Percentiles rank a stretch among this genome's conserved stretches.
Evolutionary conservation across 106 monocot species (phyloP).

Genomic region (Acorus calamus): DNA sequence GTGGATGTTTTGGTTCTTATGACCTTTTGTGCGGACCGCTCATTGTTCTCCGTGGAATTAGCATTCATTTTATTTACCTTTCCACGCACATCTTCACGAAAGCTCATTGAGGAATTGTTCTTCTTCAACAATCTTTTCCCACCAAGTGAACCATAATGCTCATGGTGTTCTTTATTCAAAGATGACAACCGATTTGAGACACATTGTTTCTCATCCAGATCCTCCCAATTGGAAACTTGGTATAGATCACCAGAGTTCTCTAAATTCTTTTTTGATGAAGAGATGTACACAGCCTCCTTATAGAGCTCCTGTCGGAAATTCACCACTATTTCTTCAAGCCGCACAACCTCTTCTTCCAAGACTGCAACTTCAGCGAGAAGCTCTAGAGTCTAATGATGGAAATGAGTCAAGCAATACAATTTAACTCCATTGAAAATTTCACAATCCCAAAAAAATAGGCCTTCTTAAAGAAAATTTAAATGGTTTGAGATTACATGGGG

Average conservation of each 20-base stretch:
- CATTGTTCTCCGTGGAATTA: conserved; percentile 21
- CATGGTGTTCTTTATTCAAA: conserved; percentile 6
- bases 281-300: conserved; percentile 61
- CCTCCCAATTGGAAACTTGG: no score
- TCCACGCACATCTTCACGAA: conserved; percentile 19
- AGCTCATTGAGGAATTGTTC: conserved; percentile 3
- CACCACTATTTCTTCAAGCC: conserved; percentile 87
- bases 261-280: no score
- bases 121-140: conserved; percentile 19
- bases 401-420: no score
- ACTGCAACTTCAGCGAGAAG: conserved; percentile 91
- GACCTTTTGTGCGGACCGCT: conserved; percentile 29
- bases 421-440: no score
- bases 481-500: no score
- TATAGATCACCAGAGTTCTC: no score
- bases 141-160: conserved; percentile 9
- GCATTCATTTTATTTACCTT: conserved; percentile 47
- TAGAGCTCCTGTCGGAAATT: conserved; percentile 73
- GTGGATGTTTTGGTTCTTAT: conserved; percentile 4
- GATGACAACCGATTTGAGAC: not conserved
- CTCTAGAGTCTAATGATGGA: conserved; percentile 44
- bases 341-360: conserved; percentile 82
- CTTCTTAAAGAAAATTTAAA: no score
- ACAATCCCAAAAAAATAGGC: no score
- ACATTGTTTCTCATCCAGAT: no score